Evolutionary conservation across 192 early-diverging fungal genomes (phyloP).

Genomic region (Glomus cerebriforme): DNA sequence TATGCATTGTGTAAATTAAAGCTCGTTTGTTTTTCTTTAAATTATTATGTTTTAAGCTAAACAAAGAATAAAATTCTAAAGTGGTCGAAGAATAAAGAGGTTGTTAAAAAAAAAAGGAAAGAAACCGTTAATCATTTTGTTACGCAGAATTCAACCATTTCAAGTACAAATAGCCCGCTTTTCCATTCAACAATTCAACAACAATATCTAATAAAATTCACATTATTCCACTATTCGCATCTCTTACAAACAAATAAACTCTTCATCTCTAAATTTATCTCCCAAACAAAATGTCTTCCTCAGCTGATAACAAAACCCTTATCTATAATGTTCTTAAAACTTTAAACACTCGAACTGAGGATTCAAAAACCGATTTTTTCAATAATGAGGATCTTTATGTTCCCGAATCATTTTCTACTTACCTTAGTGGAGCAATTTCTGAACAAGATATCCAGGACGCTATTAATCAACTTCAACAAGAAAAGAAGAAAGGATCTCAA

Average conservation of each 20-base stretch:
- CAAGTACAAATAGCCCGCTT: neutral
- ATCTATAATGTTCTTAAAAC: slow-evolving; percentile 2
- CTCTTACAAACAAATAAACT: neutral
- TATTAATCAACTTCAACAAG: neutral
- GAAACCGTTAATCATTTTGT: neutral
- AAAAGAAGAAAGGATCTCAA: neutral
- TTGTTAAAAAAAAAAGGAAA: too few relatives aligned
- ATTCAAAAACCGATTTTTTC: neutral
- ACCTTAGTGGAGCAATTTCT: neutral
- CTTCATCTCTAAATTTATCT: neutral
- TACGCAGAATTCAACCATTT: neutral
- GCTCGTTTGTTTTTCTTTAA: too few relatives aligned
- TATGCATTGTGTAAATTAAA: too few relatives aligned
- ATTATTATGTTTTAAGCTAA: too few relatives aligned
- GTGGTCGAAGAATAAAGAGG: neutral
- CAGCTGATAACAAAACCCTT: neutral
- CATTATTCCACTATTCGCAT: neutral
- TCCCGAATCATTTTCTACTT: neutral
- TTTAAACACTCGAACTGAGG: neutral
- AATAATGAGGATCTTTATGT: neutral
- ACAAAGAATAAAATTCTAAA: neutral
- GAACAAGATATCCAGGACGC: neutral
- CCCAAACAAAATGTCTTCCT: neutral
- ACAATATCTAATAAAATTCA: neutral
- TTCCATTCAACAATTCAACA: neutral